Conservation (phyloP, 169 alveolate species). For the Blepharisma undulans region DNA sequence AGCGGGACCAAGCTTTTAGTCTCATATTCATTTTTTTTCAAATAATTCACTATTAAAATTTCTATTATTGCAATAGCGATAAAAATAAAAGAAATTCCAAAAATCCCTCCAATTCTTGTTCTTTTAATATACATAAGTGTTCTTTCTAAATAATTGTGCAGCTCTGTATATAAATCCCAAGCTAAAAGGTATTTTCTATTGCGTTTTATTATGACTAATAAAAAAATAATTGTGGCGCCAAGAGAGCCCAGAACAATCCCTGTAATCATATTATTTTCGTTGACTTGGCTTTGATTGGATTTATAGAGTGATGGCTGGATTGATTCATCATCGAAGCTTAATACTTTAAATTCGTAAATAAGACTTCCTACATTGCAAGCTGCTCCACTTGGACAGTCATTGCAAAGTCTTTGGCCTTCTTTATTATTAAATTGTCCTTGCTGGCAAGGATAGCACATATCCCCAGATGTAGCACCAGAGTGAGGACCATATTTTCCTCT, state of each 20-base stretch:
- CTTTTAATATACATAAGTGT: neutral
- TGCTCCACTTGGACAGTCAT: neutral
- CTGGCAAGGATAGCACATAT: constrained; percentile 8
- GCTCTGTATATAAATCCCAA: neutral
- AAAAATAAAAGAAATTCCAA: neutral
- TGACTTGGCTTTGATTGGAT: neutral
- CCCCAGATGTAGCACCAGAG: neutral
- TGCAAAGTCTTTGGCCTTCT: neutral
- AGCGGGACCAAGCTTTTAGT: constrained; percentile 12
- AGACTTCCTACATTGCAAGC: neutral
- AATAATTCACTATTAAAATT: neutral
- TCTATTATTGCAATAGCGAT: neutral
- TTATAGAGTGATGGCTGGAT: neutral
- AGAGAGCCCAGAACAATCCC: neutral
- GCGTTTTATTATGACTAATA: neutral
- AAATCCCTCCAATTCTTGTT: constrained; percentile 31
- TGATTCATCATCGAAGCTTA: neutral
- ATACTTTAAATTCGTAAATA: neutral
- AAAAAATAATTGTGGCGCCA: neutral
- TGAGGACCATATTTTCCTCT: neutral
- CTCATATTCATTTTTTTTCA: neutral
- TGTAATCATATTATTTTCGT: neutral
- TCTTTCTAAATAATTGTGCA: constrained; percentile 15
- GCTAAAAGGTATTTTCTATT: neutral
- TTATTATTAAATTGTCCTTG: neutral